A percentile compares a stretch with the other conserved stretches of the same genome.
These are phyloP conservation scores for Colletotrichum melonis DNA, from an alignment of 2,329 filamentous ascomycete species.

Conservation along the genomic window DNA sequence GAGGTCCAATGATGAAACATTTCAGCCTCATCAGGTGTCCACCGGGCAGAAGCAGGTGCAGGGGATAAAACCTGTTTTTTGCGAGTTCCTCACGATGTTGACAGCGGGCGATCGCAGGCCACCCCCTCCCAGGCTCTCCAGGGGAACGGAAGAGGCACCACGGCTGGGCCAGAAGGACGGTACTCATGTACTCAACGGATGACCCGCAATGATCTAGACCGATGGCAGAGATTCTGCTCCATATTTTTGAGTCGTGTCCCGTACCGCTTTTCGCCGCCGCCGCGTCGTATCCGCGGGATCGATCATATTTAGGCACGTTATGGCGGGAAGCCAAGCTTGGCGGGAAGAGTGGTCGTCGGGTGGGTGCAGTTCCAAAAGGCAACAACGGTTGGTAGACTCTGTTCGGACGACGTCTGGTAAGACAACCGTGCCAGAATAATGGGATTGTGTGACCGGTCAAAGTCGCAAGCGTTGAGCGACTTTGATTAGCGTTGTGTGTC, in stretches of 20 bases:
- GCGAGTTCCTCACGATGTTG: conserved; percentile 8
- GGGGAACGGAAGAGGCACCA: neutral
- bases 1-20: conserved; percentile 34
- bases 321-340: conserved; percentile 11
- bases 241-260: conserved; percentile 26
- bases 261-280: conserved; percentile 27
- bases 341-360: conserved; percentile 16
- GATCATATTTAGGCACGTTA: conserved; percentile 32
- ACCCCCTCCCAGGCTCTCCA: neutral
- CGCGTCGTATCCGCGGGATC: conserved; percentile 25
- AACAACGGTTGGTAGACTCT: neutral
- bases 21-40: conserved; percentile 34
- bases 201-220: conserved; percentile 23
- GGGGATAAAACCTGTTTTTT: conserved; percentile 35
- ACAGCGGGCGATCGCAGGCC: conserved; percentile 31
- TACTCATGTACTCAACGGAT: neutral
- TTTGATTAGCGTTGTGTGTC: neutral
- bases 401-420: conserved; percentile 23
- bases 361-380: conserved; percentile 17
- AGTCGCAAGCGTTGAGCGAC: neutral
- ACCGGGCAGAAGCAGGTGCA: conserved; percentile 9
- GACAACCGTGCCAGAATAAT: conserved; percentile 22
- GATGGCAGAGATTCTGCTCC: conserved; percentile 3
- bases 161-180: neutral
- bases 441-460: conserved; percentile 19